Conservation (phyloP, 2,329 filamentous ascomycete species). For the Ophiostoma ips region DNA sequence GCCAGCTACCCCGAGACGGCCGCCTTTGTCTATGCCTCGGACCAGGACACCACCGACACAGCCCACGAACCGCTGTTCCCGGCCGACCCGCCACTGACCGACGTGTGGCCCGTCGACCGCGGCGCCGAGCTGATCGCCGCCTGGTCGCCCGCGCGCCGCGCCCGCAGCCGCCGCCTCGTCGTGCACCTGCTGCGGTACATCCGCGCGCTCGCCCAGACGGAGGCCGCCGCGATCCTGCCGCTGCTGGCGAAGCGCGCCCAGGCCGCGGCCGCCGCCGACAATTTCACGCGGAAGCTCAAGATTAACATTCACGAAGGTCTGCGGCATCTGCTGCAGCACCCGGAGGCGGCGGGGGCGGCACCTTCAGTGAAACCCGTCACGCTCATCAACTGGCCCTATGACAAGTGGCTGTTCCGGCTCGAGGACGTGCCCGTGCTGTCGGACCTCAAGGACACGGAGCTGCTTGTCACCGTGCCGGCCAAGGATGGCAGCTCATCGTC, state of each 20-base stretch:
- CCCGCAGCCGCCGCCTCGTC: constrained; percentile 19
- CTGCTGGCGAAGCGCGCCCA: constrained; percentile 5
- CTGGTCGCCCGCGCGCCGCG: constrained; percentile 7
- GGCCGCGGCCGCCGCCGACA: background rate
- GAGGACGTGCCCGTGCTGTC: constrained; percentile 27
- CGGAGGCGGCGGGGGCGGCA: background rate
- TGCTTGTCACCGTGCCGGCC: background rate
- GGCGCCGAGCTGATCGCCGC: constrained; percentile 14
- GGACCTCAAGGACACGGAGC: constrained; percentile 24
- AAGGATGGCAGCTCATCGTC: no score
- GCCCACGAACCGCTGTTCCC: constrained; percentile 11
- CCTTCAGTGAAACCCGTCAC: constrained; percentile 13
- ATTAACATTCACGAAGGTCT: constrained; percentile 28
- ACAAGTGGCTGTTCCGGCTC: constrained; percentile 45
- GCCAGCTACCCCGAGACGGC: constrained; percentile 48
- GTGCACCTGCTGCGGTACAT: constrained; percentile 18
- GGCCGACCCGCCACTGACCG: background rate
- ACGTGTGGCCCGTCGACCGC: constrained; percentile 6
- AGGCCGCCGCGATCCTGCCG: constrained; percentile 9
- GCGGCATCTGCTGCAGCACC: constrained; percentile 18
- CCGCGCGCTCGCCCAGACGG: constrained; percentile 16
- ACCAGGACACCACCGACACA: constrained; percentile 24
- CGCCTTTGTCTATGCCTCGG: constrained; percentile 45
- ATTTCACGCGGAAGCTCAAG: constrained; percentile 16
- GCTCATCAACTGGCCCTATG: constrained; percentile 23